Base-by-base conservation (phyloP, 352 stramenopile species). In the Poterioochromonas sp. region DNA sequence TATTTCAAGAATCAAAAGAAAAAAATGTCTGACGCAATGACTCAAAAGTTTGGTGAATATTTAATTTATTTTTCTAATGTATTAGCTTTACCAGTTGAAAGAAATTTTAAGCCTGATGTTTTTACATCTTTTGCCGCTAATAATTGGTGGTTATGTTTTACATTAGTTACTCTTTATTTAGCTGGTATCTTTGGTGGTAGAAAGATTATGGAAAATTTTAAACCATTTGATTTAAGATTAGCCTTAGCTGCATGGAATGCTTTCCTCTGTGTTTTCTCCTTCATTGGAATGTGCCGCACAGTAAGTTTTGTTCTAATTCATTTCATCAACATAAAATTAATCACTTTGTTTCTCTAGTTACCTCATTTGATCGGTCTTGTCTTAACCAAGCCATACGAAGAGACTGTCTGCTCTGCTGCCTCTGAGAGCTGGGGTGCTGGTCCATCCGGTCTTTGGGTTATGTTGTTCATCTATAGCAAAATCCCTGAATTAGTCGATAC, bases 401-500 rank as follows among this genome's bases (percentile, higher is more conserved):
- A 69, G 26, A 78, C 49, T 32, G 51, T 78, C 29, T 78, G 71
- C 29, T 1, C 11, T 15, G 11, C 3, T 35, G 11, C 71, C 1
- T 11, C 34, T 5, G 47, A 35, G 8, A 47, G 26, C 3, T 78
- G 32, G 11, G 71, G 47, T 51, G 5, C 8, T 69, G 51, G 71
- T 32, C 37, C 71, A n/a, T 40, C 35, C 3, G 71, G 71, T 1
- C 70, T 78, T 41, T 78, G 71, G 71, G 71, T 78, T 11, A 39
- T 37, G 26, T 37, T 78, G 1, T 78, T 78, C 47, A 78, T 78
- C 15, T 78, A 60, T 26, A 37, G 44, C 63, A 85, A 86, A 73
- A 83, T 86, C n/a, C 82, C 83, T 39, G 83, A 86, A 78, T 76
- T 86, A 37, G 71, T 82, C 29, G 83, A 86, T 69, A 86, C 83